These are phyloP conservation scores for Kwoniella heveanensis DNA, from an alignment of 768 basidiomycete genomes.

Conservation along the genomic window DNA sequence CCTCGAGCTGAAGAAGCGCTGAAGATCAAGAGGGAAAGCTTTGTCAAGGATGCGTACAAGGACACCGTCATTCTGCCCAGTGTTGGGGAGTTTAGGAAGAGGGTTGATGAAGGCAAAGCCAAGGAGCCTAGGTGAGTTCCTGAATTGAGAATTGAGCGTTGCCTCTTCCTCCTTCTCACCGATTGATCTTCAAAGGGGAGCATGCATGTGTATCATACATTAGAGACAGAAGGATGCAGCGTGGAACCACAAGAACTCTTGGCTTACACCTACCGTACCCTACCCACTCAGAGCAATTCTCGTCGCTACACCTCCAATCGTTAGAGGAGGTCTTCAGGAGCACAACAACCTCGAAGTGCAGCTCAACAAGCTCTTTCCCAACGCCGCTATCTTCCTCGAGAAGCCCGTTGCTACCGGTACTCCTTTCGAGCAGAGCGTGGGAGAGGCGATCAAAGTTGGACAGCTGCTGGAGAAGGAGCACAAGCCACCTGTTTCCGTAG, in stretches of 20 bases:
- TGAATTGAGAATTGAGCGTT: too few relatives aligned
- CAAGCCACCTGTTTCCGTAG: slow-evolving; percentile 76
- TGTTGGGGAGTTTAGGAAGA: slow-evolving; percentile 27
- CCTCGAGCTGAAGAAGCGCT: slow-evolving; percentile 79
- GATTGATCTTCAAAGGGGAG: too few relatives aligned
- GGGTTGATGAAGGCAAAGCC: slow-evolving; percentile 28
- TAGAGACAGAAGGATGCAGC: neutral
- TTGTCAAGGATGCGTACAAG: slow-evolving; percentile 83
- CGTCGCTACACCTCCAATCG: slow-evolving; percentile 87
- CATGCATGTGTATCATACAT: too few relatives aligned
- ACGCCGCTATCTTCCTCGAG: slow-evolving; percentile 83
- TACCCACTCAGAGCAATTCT: slow-evolving; percentile 67
- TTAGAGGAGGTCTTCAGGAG: slow-evolving; percentile 71
- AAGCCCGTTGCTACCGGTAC: slow-evolving; percentile 87
- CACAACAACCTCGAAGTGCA: slow-evolving; percentile 83
- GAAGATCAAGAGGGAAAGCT: slow-evolving; percentile 77
- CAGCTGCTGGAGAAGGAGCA: slow-evolving; percentile 68
- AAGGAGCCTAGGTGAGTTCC: slow-evolving; percentile 36
- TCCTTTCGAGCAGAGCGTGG: slow-evolving; percentile 51
- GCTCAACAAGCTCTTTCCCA: slow-evolving; percentile 80
- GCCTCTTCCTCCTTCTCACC: too few relatives aligned
- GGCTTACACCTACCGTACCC: too few relatives aligned
- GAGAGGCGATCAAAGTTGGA: slow-evolving; percentile 70
- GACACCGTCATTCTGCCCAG: slow-evolving; percentile 60
- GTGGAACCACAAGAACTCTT: too few relatives aligned